Conservation (phyloP, 768 basidiomycete species). For the Lentinula raphanica region DNA sequence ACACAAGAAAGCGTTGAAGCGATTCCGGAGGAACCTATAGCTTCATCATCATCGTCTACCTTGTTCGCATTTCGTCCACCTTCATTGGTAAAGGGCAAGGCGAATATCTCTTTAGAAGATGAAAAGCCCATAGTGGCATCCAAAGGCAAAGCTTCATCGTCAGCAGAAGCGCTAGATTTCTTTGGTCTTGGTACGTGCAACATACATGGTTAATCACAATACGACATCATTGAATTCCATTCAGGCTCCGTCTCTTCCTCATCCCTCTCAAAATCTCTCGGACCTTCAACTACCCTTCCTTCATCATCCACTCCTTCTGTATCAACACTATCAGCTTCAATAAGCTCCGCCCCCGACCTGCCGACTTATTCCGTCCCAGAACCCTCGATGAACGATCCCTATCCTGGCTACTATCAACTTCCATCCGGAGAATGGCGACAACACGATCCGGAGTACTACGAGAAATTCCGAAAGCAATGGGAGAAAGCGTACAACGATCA, state of each 20-base stretch:
- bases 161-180: slow-evolving; percentile 50
- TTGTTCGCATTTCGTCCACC: slow-evolving; percentile 53
- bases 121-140: slow-evolving; percentile 15
- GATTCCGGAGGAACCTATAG: slow-evolving; percentile 19
- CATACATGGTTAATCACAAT: neutral
- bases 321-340: slow-evolving; percentile 62
- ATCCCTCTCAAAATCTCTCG: slow-evolving; percentile 16
- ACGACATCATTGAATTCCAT: slow-evolving; percentile 12
- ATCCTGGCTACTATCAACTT: slow-evolving; percentile 83
- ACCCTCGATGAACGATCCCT: slow-evolving; percentile 68
- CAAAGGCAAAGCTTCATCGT: slow-evolving; percentile 2
- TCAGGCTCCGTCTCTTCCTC: slow-evolving; percentile 15
- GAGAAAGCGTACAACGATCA: slow-evolving; percentile 65
- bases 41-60: slow-evolving; percentile 17
- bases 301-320: slow-evolving; percentile 17
- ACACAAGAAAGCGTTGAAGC: neutral
- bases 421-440: slow-evolving; percentile 79
- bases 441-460: slow-evolving; percentile 67
- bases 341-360: slow-evolving; percentile 57
- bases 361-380: slow-evolving; percentile 68
- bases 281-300: neutral
- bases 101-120: slow-evolving; percentile 53
- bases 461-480: slow-evolving; percentile 67
- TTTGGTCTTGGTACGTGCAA: slow-evolving; percentile 55
- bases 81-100: slow-evolving; percentile 53